phyloP scores from a whole-genome alignment of 495 filamentous ascomycete species.

The Pseudevernia furfuracea region DNA sequence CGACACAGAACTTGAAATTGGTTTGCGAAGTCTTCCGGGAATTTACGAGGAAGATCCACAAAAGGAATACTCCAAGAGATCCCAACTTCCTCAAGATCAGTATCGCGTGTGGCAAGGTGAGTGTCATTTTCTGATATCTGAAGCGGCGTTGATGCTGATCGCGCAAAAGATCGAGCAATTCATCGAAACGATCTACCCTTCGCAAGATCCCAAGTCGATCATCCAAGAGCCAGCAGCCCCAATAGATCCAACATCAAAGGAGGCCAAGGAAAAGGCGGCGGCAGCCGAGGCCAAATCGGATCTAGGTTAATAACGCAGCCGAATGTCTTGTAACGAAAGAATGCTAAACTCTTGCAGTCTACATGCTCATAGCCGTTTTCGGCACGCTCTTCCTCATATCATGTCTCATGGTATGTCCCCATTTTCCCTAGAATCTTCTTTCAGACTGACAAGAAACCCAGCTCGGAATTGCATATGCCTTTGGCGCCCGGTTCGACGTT shows the following conservation, averaged over 20 bases:
- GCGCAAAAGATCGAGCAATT: conserved; percentile 83
- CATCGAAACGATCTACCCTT: conserved; percentile 89
- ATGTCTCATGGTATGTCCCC: conserved; percentile 52
- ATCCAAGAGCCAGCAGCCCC: conserved; percentile 32
- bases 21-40: conserved; percentile 72
- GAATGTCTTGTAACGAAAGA: neutral
- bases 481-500: conserved; percentile 64
- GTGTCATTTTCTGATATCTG: conserved; percentile 19
- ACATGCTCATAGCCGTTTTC: conserved; percentile 55
- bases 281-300: conserved; percentile 35
- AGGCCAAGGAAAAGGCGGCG: conserved; percentile 43
- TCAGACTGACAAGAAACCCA: conserved; percentile 28
- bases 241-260: conserved; percentile 35
- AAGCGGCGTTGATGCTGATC: conserved; percentile 18
- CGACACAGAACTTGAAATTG: conserved; percentile 75
- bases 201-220: conserved; percentile 49
- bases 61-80: conserved; percentile 90
- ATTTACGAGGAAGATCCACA: conserved; percentile 74
- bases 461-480: conserved; percentile 58
- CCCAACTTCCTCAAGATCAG: conserved; percentile 93
- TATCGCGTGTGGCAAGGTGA: conserved; percentile 78
- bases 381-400: conserved; percentile 54
- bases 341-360: conserved; percentile 36
- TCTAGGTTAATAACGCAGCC: conserved; percentile 13
- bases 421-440: neutral